Base-by-base conservation (phyloP, 164 flowering plant genomes). In the Houttuynia cordata region DNA sequence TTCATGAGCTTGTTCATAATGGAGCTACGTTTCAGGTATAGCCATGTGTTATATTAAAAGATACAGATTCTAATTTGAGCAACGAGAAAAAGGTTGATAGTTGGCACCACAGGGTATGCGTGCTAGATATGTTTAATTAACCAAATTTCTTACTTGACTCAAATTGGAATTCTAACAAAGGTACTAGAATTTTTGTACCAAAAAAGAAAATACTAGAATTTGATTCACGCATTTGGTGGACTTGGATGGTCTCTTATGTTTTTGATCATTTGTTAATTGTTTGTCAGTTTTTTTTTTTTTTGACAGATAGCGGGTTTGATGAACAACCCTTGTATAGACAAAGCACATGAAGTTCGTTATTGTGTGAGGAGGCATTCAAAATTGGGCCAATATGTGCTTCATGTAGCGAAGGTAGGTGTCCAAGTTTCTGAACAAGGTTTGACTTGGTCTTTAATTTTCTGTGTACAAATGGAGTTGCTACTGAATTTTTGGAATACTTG, bases 21-120 rank as follows among this genome's bases (percentile, higher is more conserved):
- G 97, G 99, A 58, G 97, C 96, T 34, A 93, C 99, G 30, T 93
- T 91, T 70, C 99, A 93, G 97, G 99, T 42, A 42, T 14, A 42
- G 4, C 10, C 10, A 1, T 42, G 4, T 42, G 1, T 42, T 42
- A 14, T 42, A 10, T 42, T 12, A 30, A 30, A 30, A 30, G 6
- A 30, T 6, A 30, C 37, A 6, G 37, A n/a, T n/a, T n/a, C n/a
- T n/a, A n/a, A n/a, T n/a, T n/a, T n/a, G n/a, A 30, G 37, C 4
- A 30, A 30, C 6, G 37, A 30, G 37, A 30, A 30, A 2, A 30
- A 30, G 37, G 37, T 6, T 2, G 37, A 30, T 2, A 30, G 6
- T 30, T 30, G 37, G 37, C 37, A 30, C 37, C 37, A 30, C 6
- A 6, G 37, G 37, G 37, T 30, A 30, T 30, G 37, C 37, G 6